phyloP scores from a whole-genome alignment of 345 rosid genomes.

The Litchi chinensis region DNA sequence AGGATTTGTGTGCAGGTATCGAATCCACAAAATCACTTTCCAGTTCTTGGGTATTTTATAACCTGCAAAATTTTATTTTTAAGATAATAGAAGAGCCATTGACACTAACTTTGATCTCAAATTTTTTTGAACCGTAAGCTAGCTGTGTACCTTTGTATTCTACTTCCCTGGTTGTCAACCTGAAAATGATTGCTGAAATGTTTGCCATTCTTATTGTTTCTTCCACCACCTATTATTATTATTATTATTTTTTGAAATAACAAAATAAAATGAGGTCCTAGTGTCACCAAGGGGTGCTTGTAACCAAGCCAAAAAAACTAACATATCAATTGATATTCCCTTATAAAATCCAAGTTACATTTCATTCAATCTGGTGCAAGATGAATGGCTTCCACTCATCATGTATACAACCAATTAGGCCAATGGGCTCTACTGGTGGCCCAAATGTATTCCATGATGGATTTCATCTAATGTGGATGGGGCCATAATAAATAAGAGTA shows the following conservation, averaged over 20 bases:
- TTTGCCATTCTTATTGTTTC: slow-evolving; percentile 47
- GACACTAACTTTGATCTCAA: neutral
- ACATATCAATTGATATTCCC: no score
- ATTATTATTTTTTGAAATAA: no score
- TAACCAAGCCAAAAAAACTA: no score
- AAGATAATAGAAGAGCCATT: neutral
- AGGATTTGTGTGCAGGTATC: slow-evolving; percentile 38
- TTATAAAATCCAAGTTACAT: no score
- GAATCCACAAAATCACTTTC: slow-evolving; percentile 39
- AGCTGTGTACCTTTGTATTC: slow-evolving; percentile 30
- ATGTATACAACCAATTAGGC: no score
- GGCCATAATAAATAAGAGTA: no score
- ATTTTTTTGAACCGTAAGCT: neutral
- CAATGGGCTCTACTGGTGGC: no score
- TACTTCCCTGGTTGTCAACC: slow-evolving; percentile 28
- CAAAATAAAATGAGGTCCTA: neutral
- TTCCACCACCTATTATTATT: slow-evolving; percentile 37
- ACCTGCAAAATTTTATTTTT: slow-evolving; percentile 23
- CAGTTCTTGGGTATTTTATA: slow-evolving; percentile 45
- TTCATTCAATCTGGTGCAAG: no score
- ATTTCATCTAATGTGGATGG: no score
- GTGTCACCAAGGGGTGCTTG: neutral
- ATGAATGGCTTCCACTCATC: no score
- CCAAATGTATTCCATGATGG: no score
- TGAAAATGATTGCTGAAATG: slow-evolving; percentile 20